Conservation (phyloP, 495 filamentous ascomycete genomes). For the Bryoglossum gracile region DNA sequence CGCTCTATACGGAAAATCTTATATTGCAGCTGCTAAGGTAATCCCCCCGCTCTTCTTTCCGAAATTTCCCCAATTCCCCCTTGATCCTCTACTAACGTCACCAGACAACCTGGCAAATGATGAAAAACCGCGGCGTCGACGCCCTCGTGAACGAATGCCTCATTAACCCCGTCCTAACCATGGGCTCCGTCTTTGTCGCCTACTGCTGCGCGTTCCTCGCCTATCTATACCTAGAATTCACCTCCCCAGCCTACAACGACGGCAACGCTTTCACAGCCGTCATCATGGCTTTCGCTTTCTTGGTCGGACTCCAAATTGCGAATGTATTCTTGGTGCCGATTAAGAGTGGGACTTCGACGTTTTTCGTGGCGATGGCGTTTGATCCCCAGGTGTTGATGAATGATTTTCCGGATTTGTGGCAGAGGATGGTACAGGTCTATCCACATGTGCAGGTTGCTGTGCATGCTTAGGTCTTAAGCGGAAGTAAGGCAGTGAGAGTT, state of each 20-base stretch:
- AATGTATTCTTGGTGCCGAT: constrained; percentile 82
- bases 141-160: constrained; percentile 86
- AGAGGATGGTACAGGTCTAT: constrained; percentile 68
- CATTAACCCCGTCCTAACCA: constrained; percentile 81
- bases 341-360: constrained; percentile 64
- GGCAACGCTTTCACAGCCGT: constrained; percentile 53
- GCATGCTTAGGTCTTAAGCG: constrained; percentile 18
- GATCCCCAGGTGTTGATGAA: constrained; percentile 78
- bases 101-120: constrained; percentile 47
- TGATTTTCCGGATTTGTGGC: constrained; percentile 75
- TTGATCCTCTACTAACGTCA: constrained; percentile 6
- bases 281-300: constrained; percentile 74
- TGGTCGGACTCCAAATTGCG: constrained; percentile 80
- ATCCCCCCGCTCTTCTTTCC: constrained; percentile 3
- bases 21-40: constrained; percentile 73
- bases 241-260: constrained; percentile 68
- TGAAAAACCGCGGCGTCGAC: constrained; percentile 86
- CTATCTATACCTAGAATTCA: constrained; percentile 77
- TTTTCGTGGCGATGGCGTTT: constrained; percentile 85
- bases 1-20: constrained; percentile 82
- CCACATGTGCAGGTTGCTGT: constrained; percentile 60
- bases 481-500: too few species aligned
- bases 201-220: constrained; percentile 75
- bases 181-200: constrained; percentile 76
- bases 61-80: neutral